Evolutionary conservation across 1,139 yeast genomes (phyloP), one percentile per base, ranked within the genome.

Genomic region (Debaryomyces robertsiae): DNA sequence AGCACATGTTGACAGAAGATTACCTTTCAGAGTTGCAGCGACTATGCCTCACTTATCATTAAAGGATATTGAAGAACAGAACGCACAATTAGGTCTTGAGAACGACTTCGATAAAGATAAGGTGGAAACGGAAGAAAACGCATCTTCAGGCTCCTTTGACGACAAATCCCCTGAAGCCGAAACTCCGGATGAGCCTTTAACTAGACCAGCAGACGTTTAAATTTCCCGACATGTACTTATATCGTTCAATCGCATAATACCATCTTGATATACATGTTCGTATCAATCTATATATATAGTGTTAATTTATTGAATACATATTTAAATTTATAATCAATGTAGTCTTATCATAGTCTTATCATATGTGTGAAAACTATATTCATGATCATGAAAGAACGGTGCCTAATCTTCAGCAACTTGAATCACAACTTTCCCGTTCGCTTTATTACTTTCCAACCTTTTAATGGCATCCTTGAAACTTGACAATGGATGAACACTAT

Each of bases 371-470:
- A n/a, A n/a, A n/a, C n/a, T n/a, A n/a, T n/a, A n/a, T n/a, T n/a
- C n/a, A n/a, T n/a, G n/a, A n/a, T n/a, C n/a, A n/a, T n/a, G n/a
- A n/a, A n/a, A n/a, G n/a, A n/a, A n/a, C n/a, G n/a, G n/a, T n/a
- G n/a, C 6, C 9, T 22, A 23, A 10, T 6, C 23, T 6, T 24
- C 9, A 11, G 9, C 13, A 17, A 67, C 51, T 46, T 58, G 55
- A 25, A 79, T 47, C 6, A 85, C 73, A 30, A 85, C 69, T 56
- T 86, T 86, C 29, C 95, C 95, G 43, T 69, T 71, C 3, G 84
- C 81, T 38, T 60, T 67, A 41, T 77, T 76, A 11, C 69, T 58
- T 11, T 57, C 59, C 28, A 83, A 57, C 45, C 61, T 66, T 5
- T 74, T 73, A 39, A 75, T 54, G 0, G 88, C 93, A 4, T 64